Evolutionary conservation across 2,329 filamentous ascomycete genomes (phyloP).

Genomic region (Metarhizium sp.): DNA sequence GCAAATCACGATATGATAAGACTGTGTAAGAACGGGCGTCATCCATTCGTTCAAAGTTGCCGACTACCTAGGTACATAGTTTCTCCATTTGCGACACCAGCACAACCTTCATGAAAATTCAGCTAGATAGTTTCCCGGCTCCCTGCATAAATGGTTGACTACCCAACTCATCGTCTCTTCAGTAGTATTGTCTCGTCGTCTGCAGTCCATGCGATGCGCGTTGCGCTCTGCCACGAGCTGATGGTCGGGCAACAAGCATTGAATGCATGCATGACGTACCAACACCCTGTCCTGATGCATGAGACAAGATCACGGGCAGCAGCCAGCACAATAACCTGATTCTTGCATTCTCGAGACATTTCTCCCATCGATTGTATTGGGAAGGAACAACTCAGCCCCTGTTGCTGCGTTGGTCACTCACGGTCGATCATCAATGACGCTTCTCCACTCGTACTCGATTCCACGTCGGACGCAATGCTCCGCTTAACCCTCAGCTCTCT

Average conservation of each 20-base stretch:
- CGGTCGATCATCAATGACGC: background rate
- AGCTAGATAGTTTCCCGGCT: background rate
- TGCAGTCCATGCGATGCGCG: background rate
- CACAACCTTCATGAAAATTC: background rate
- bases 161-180: too few species aligned
- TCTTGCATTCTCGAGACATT: background rate
- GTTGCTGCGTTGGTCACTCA: too few species aligned
- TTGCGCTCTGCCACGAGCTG: too few species aligned
- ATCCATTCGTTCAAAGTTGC: too few species aligned
- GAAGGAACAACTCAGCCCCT: background rate
- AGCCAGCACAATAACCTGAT: background rate
- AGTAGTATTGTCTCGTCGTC: background rate
- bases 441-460: background rate
- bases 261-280: background rate
- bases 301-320: background rate
- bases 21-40: too few species aligned
- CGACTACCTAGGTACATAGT: too few species aligned
- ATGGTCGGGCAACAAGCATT: background rate
- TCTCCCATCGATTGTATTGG: background rate
- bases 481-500: background rate
- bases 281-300: too few species aligned
- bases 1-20: too few species aligned
- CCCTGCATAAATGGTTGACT: too few species aligned
- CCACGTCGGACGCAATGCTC: background rate
- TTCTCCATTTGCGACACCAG: too few species aligned